A percentile compares a stretch with the other conserved stretches of the same genome.
phyloP scores from a whole-genome alignment of 2,329 filamentous ascomycete genomes.

The Fusarium concolor region DNA sequence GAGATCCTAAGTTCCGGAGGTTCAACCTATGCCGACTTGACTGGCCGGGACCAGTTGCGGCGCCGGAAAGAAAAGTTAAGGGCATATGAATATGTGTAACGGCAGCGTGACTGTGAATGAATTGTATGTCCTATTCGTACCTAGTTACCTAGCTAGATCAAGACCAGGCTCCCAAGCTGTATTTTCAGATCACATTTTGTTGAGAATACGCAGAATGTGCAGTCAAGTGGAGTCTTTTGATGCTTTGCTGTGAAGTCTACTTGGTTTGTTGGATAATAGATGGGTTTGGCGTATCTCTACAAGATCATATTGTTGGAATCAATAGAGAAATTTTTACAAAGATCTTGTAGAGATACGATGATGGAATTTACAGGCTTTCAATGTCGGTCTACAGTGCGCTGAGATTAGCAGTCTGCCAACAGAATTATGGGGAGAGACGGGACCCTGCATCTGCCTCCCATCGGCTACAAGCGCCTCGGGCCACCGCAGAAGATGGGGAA shows the following conservation, averaged over 20 bases:
- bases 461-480: conserved; percentile 2
- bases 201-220: neutral
- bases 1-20: conserved; percentile 19
- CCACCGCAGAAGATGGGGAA: conserved; percentile 3
- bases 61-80: conserved; percentile 3
- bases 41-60: neutral
- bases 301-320: no score
- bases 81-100: neutral
- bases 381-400: no score
- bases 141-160: no score
- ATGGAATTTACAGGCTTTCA: no score
- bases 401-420: no score
- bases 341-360: no score
- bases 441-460: conserved; percentile 13
- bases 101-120: neutral
- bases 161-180: no score
- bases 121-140: no score
- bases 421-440: neutral
- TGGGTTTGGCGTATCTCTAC: no score
- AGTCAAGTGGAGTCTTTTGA: no score
- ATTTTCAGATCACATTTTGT: neutral
- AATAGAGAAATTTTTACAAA: no score
- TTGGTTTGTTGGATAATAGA: neutral
- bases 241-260: no score
- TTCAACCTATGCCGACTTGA: neutral